Conservation (phyloP, 2,329 filamentous ascomycete genomes). For the Fusarium newnesense region DNA sequence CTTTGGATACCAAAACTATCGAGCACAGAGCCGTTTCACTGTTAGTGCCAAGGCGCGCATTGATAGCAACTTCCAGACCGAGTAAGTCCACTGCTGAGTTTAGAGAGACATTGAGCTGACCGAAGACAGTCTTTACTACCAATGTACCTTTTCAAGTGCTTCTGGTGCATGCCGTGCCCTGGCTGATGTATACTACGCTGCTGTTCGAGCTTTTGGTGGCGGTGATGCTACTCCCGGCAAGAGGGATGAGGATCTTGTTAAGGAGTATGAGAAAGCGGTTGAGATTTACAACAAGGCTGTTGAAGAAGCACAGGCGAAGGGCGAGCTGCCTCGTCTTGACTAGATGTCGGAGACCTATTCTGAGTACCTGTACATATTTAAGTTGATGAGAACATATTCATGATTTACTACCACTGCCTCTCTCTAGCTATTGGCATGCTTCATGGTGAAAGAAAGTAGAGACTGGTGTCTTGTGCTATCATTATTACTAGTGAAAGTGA, state of each 20-base stretch:
- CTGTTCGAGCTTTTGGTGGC: conserved; percentile 52
- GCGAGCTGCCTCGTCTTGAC: conserved; percentile 42
- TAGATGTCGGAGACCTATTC: fast-evolving
- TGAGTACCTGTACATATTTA: not conserved
- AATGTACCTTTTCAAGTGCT: conserved; percentile 45
- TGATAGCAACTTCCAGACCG: conserved; percentile 60
- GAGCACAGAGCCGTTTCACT: conserved; percentile 59
- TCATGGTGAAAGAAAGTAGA: too few species aligned
- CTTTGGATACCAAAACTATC: conserved; percentile 67
- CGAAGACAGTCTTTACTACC: conserved; percentile 48
- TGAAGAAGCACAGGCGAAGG: conserved; percentile 49
- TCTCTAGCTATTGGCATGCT: not conserved
- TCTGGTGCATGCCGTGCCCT: conserved; percentile 46
- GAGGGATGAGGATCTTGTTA: conserved; percentile 41
- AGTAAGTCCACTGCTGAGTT: conserved; percentile 42
- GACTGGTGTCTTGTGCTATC: too few species aligned
- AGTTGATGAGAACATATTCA: not conserved
- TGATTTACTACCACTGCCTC: not conserved
- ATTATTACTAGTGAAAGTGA: too few species aligned
- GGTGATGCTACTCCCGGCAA: conserved; percentile 45
- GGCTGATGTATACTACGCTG: conserved; percentile 55
- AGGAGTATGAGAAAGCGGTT: conserved; percentile 50
- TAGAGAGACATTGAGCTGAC: not conserved
- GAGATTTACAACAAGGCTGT: conserved; percentile 50
- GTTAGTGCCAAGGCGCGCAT: conserved; percentile 54